These are phyloP conservation scores for Medicago ruthenica DNA, from an alignment of 306 rosid species.

Conservation along the genomic window DNA sequence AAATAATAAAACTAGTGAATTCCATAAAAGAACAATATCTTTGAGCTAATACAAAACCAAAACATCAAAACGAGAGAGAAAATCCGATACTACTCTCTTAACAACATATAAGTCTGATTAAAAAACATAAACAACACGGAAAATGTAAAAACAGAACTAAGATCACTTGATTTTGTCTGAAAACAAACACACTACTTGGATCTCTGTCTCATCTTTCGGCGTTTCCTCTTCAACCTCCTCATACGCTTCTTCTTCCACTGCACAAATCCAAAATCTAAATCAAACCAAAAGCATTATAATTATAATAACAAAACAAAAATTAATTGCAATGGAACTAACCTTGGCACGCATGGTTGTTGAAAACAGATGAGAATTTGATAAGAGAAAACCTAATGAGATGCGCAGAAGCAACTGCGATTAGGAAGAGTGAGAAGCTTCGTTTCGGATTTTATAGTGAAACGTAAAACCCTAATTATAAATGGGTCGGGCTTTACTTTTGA, in stretches of 20 bases:
- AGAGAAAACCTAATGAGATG: slow-evolving; percentile 22
- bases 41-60: slow-evolving; percentile 6
- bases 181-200: slow-evolving; percentile 65
- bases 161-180: not conserved
- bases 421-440: rapidly evolving
- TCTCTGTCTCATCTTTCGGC: slow-evolving; percentile 97
- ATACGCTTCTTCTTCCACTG: slow-evolving; percentile 98
- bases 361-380: not conserved
- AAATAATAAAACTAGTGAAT: slow-evolving; percentile 17
- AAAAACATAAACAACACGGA: not conserved
- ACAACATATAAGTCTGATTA: not conserved
- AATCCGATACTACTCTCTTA: slow-evolving; percentile 31
- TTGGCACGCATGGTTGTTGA: slow-evolving; percentile 72
- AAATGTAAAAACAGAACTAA: slow-evolving; percentile 39
- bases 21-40: not conserved
- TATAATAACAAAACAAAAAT: not conserved
- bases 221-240: slow-evolving; percentile 95
- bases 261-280: not conserved
- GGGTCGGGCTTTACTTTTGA: slow-evolving; percentile 17
- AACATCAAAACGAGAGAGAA: slow-evolving; percentile 2
- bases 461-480: slow-evolving; percentile 45
- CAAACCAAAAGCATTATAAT: not conserved
- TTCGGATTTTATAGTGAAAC: slow-evolving; percentile 34
- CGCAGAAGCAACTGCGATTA: not conserved
- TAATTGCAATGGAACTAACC: slow-evolving; percentile 37